phyloP scores from a whole-genome alignment of 2,329 filamentous ascomycete genomes.

The Trichoderma lentiforme region DNA sequence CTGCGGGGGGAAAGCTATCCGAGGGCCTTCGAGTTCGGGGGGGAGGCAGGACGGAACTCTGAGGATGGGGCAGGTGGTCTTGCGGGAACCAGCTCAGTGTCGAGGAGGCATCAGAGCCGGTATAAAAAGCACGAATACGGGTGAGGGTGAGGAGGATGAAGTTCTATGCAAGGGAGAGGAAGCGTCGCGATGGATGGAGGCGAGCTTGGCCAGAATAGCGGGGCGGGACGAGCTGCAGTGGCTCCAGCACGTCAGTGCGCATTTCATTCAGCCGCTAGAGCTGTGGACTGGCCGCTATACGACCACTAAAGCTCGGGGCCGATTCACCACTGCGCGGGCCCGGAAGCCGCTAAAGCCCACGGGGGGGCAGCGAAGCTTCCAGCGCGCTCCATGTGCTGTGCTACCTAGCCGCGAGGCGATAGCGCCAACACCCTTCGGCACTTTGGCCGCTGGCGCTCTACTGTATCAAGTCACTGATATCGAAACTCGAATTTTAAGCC shows the following conservation, averaged over 20 bases:
- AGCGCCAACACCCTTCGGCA: background rate
- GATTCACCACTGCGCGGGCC: background rate
- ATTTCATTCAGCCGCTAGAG: background rate
- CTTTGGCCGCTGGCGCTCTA: background rate
- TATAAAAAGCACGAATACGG: background rate
- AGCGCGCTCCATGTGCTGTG: background rate
- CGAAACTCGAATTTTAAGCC: background rate
- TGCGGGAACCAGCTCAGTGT: background rate
- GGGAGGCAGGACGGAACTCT: background rate
- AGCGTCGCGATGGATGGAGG: background rate
- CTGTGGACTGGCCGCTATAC: background rate
- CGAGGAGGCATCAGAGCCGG: background rate
- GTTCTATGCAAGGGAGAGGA: background rate
- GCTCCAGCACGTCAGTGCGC: background rate
- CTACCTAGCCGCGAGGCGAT: background rate
- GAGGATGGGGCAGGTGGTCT: background rate
- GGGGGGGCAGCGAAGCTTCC: background rate
- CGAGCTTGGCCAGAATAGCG: background rate
- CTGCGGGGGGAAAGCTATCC: conserved; percentile 13
- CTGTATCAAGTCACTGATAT: no score
- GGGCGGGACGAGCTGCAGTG: background rate
- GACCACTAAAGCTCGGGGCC: background rate
- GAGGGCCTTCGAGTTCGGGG: background rate
- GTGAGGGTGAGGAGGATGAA: background rate
- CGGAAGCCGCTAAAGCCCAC: background rate